A percentile compares a stretch with the other conserved stretches of the same genome.
These are phyloP conservation scores for Polytrichum commune DNA, from an alignment of 225 moss, liverwort and hornwort genomes.

Conservation along the genomic window DNA sequence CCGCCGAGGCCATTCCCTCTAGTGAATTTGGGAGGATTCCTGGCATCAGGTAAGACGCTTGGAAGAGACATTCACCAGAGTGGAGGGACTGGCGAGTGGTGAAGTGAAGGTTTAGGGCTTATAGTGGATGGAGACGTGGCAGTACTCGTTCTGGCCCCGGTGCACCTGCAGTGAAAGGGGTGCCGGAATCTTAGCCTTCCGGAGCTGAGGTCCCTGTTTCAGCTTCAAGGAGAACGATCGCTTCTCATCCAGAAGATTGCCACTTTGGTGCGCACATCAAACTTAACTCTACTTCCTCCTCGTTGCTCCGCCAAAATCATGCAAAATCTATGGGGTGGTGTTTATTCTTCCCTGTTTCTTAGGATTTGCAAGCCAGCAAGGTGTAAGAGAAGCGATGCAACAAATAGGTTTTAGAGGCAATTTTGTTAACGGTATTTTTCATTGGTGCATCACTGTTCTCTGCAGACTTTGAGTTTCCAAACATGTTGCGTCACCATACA, in stretches of 20 bases:
- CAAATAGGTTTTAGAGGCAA: too few species aligned
- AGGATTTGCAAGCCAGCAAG: too few species aligned
- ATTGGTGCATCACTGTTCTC: too few species aligned
- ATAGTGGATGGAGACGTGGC: constrained; percentile 74
- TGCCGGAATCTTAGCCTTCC: constrained; percentile 67
- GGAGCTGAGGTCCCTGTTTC: constrained; percentile 71
- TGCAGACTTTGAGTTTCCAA: too few species aligned
- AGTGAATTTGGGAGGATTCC: constrained; percentile 51
- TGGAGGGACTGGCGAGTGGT: constrained; percentile 57
- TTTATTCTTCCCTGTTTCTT: too few species aligned
- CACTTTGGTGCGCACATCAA: constrained; percentile 31
- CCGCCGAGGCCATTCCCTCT: constrained; percentile 43
- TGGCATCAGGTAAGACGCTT: constrained; percentile 31
- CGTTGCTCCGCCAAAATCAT: too few species aligned
- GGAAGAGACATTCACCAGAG: neutral
- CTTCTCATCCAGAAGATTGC: constrained; percentile 72
- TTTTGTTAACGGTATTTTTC: too few species aligned
- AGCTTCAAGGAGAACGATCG: constrained; percentile 83
- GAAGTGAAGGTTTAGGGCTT: constrained; percentile 73
- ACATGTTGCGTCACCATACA: too few species aligned
- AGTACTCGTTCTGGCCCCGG: constrained; percentile 62
- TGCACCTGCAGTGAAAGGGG: constrained; percentile 64
- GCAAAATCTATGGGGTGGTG: too few species aligned
- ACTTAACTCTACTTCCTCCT: too few species aligned
- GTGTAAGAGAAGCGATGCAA: too few species aligned